Base-by-base conservation (phyloP, 2,329 filamentous ascomycete species). In the Passalora sequoiae region DNA sequence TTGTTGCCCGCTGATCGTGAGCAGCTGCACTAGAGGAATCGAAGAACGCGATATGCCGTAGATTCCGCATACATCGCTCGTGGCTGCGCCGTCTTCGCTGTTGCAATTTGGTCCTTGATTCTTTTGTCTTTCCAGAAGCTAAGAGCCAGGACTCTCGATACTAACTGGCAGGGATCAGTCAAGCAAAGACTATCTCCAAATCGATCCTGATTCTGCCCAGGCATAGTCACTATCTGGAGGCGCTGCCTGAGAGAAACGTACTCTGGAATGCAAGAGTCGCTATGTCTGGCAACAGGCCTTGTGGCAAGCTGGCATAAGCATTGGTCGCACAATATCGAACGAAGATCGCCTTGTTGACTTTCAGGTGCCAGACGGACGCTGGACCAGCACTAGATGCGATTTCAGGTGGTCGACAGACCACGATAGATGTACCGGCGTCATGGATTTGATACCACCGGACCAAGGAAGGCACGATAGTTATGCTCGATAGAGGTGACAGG, bases 1-100 rank as follows among this genome's bases (percentile, higher is more conserved):
- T 50, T 87, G 87, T 58, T 80, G 84, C 50, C 83, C 86, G 62
- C 62, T 72, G 15, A 86, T 83, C 0, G 83, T 86, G 19, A 78
- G 71, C 33, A 71, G 72, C 7, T 86, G 86, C 62, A 72, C 86
- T 16, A 76, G 84, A 53, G 81, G 81, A 8, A 86, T 87, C 78
- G 74, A 73, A 49, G 69, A 75, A 37, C 75, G 80, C 2, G 74
- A 77, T 33, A 83, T 82, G 12, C 78, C 80, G 0, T 73, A n/a
- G n/a, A n/a, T n/a, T n/a, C n/a, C n/a, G n/a, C n/a, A n/a, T n/a
- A n/a, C n/a, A n/a, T n/a, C n/a, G 80, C 62, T 87, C 86, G 72
- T 87, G 83, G 83, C 80, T 87, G 72, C 80, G 81, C 49, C 80
- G 78, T 1, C 86, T 85, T 60, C 78, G 79, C 43, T 87, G 83